These are phyloP conservation scores for Coniella lustricola DNA, from an alignment of 2,329 filamentous ascomycete genomes.

Conservation along the genomic window DNA sequence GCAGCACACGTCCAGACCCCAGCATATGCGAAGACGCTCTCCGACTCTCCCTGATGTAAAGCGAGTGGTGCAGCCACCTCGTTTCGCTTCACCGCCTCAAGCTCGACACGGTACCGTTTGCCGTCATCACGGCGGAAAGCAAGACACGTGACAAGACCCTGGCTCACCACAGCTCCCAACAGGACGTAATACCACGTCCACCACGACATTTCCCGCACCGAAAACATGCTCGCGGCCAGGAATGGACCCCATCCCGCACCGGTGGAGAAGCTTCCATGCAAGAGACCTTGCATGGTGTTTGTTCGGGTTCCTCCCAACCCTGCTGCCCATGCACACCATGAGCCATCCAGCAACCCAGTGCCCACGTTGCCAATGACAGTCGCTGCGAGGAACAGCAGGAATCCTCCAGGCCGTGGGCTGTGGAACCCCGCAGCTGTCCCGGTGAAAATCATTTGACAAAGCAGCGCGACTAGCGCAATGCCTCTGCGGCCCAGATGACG, in stretches of 20 bases:
- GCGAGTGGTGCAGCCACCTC: neutral
- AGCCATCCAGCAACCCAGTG: constrained; percentile 33
- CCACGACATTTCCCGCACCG: constrained; percentile 24
- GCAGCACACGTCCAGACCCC: constrained; percentile 34
- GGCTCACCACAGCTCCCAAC: constrained; percentile 20
- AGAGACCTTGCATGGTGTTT: constrained; percentile 31
- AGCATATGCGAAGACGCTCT: constrained; percentile 24
- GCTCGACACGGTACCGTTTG: constrained; percentile 22
- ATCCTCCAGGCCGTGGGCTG: constrained; percentile 18
- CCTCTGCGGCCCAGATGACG: constrained; percentile 33
- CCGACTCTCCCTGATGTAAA: neutral
- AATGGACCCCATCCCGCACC: constrained; percentile 33
- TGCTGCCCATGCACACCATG: constrained; percentile 39
- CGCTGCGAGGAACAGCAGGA: constrained; percentile 25
- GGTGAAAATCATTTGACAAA: constrained; percentile 29
- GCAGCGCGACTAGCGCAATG: constrained; percentile 32
- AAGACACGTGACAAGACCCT: constrained; percentile 20
- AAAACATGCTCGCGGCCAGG: constrained; percentile 26
- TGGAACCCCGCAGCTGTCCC: constrained; percentile 21
- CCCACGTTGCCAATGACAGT: constrained; percentile 30
- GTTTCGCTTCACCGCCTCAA: neutral
- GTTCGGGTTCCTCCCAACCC: constrained; percentile 27
- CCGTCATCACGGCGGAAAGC: constrained; percentile 32
- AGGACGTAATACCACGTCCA: constrained; percentile 32
- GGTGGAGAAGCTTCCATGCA: constrained; percentile 33